Conservation (phyloP, 176 grass and related monocot species). For the Bromus sterilis region DNA sequence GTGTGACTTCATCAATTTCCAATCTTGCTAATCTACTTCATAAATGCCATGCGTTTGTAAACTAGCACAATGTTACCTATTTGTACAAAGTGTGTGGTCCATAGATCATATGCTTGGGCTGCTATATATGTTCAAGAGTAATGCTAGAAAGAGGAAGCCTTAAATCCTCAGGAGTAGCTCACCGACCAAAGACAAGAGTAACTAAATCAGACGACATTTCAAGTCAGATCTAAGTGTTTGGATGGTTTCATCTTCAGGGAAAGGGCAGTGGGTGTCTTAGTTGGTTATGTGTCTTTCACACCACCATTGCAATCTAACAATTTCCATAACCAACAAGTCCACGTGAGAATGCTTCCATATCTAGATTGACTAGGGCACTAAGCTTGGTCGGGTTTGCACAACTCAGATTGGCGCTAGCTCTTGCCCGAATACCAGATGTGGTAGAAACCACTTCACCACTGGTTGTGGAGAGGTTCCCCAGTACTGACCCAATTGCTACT, state of each 20-base stretch:
- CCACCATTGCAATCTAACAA: conserved; percentile 14
- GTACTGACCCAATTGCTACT: neutral
- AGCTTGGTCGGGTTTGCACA: neutral
- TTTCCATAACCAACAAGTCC: neutral
- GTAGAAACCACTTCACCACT: conserved; percentile 2
- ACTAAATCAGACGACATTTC: neutral
- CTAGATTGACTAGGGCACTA: conserved; percentile 10
- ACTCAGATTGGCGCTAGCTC: neutral
- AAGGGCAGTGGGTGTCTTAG: neutral
- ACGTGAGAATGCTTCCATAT: neutral
- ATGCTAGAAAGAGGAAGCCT: neutral
- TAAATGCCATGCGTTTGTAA: neutral
- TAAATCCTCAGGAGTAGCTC: neutral
- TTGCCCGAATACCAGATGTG: neutral
- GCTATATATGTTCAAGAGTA: neutral
- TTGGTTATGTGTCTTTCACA: neutral
- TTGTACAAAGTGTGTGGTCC: neutral
- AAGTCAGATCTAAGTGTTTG: conserved; percentile 9
- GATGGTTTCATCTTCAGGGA: neutral
- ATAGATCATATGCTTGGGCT: neutral
- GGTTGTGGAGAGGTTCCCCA: neutral
- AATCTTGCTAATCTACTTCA: too few relatives aligned
- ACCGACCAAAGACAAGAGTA: neutral
- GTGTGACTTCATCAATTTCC: too few relatives aligned
- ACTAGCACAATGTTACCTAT: neutral